Conservation (phyloP, 73 alveolate genomes). For the Blepharisma japonicum region DNA sequence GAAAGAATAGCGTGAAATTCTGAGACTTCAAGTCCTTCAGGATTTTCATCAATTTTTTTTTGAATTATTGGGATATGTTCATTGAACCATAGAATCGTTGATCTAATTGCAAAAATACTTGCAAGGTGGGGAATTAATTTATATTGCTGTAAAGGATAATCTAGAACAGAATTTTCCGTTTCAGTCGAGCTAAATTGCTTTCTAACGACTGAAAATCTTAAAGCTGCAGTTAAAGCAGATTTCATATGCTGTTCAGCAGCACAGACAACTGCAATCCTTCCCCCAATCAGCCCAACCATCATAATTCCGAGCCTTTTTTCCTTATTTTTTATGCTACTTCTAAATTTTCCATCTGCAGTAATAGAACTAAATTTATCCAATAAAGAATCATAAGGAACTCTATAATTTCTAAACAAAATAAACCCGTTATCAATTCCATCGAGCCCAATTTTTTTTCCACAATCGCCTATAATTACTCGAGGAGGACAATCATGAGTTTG, state of each 20-base stretch:
- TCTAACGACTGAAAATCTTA: conserved; percentile 68
- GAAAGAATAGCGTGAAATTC: conserved; percentile 43
- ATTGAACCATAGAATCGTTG: background rate
- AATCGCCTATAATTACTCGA: conserved; percentile 74
- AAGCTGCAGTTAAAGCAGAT: conserved; percentile 47
- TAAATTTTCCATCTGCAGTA: conserved; percentile 62
- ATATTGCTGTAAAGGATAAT: conserved; percentile 34
- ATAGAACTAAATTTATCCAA: conserved; percentile 64
- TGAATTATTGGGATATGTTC: background rate
- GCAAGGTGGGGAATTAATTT: conserved; percentile 34
- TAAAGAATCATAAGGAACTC: conserved; percentile 66
- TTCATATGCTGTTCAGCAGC: conserved; percentile 38
- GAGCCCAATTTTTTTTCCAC: conserved; percentile 78
- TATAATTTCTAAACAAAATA: conserved; percentile 55
- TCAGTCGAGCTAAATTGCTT: conserved; percentile 30
- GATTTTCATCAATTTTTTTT: background rate
- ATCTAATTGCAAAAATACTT: conserved; percentile 26
- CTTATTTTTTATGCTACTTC: conserved; percentile 53
- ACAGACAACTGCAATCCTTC: background rate
- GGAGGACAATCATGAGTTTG: no score
- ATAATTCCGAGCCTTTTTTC: conserved; percentile 17
- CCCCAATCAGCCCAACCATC: conserved; percentile 3
- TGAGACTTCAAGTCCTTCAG: conserved; percentile 32
- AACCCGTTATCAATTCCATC: conserved; percentile 83
- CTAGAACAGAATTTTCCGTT: conserved; percentile 32